Evolutionary conservation across 805 yeast species (phyloP), one percentile per base, ranked within the genome.

Genomic region (Candida berthetii): DNA sequence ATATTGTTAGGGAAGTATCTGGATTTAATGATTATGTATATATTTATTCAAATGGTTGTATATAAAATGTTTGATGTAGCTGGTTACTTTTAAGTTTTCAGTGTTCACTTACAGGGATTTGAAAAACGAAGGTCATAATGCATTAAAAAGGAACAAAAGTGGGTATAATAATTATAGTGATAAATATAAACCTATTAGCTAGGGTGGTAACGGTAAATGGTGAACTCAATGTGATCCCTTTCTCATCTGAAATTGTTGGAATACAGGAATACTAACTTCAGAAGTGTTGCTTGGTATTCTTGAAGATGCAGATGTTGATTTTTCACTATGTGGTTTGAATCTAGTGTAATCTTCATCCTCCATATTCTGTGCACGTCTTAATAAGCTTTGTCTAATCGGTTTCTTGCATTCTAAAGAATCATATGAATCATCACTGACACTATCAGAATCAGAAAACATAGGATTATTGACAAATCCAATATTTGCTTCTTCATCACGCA

Each of bases 341-440:
- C 39, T 28, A 5, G 33, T 20, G 20, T 36, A 37, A 37, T 40
- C 39, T 15, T 40, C 42, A n/a, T 18, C 4, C 1, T 17, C 33
- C 39, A 40, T 35, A 11, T 40, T 39, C 5, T 36, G 22, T 13
- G 39, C 36, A 28, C 42, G 35, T 27, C 32, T 11, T 10, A 35
- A 15, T 18, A 39, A 35, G 19, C 43, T 29, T 22, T 6, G 6
- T 22, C 25, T 22, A n/a, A n/a, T n/a, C 9, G 25, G 25, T 22
- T 22, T 22, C 8, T 22, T 22, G 9, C 6, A 22, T 7, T 22
- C 9, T 22, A 22, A 22, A 22, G 25, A 22, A 22, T 22, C 25
- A 22, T 7, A 22, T 22, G 6, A 13, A 17, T 11, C 36, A 40
- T 18, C 16, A 4, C 3, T 17, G 29, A 4, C 16, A 10, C 13